Evolutionary conservation across 129 eudicot species (phyloP).

Genomic region (Helichrysum umbraculigerum): DNA sequence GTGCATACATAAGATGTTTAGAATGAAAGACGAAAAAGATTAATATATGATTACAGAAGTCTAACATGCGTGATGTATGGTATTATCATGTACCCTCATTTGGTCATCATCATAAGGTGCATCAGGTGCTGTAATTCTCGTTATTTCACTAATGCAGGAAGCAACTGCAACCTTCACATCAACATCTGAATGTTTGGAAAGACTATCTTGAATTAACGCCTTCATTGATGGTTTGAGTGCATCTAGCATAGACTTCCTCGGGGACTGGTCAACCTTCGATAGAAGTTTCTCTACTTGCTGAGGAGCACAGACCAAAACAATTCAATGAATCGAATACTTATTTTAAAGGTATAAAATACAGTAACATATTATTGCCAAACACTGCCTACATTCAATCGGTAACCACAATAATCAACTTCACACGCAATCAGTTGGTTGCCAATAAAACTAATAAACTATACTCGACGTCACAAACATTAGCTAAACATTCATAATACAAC

Average conservation of each 20-base stretch:
- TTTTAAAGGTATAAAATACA: no score
- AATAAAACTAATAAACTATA: not conserved
- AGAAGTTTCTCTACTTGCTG: slow-evolving; percentile 69
- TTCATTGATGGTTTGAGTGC: slow-evolving; percentile 71
- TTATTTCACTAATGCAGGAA: slow-evolving; percentile 91
- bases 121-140: slow-evolving; percentile 96
- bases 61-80: not conserved
- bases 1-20: slow-evolving; percentile 23
- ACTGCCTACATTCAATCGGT: not conserved
- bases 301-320: slow-evolving; percentile 16
- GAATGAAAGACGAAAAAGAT: not conserved
- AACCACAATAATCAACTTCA: not conserved
- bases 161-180: slow-evolving; percentile 90
- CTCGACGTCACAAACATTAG: slow-evolving; percentile 11
- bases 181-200: slow-evolving; percentile 61
- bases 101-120: slow-evolving; percentile 87
- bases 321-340: not conserved
- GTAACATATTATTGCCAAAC: not conserved
- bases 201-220: slow-evolving; percentile 61
- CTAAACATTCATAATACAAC: not conserved
- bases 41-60: not conserved
- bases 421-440: slow-evolving; percentile 4
- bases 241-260: slow-evolving; percentile 57
- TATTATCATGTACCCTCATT: slow-evolving; percentile 71
- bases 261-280: slow-evolving; percentile 82